Evolutionary conservation across 495 filamentous ascomycete species (phyloP).

Genomic region (Neurospora africana): DNA sequence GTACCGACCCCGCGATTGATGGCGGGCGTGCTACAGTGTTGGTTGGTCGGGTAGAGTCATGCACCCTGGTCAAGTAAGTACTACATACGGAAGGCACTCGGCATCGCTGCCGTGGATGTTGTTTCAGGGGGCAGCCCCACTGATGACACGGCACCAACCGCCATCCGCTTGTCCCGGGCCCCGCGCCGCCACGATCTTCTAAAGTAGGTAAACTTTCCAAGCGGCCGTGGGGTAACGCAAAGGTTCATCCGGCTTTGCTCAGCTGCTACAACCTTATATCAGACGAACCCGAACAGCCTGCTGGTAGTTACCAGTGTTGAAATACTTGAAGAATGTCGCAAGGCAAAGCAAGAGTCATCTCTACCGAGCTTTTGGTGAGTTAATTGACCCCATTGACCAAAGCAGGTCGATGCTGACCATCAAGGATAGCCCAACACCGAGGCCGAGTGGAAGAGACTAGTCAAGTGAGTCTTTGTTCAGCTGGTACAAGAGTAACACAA

Average conservation of each 20-base stretch:
- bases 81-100: not conserved
- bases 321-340: conserved; percentile 1
- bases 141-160: not conserved
- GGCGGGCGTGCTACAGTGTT: not conserved
- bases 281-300: not conserved
- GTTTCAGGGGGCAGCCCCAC: not conserved
- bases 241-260: not conserved
- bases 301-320: not conserved
- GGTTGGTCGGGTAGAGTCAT: not conserved
- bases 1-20: not conserved
- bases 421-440: conserved; percentile 35
- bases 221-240: not conserved
- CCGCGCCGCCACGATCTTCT: not conserved
- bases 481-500: not conserved
- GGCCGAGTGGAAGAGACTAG: conserved; percentile 61
- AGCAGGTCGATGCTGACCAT: not conserved
- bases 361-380: conserved; percentile 25
- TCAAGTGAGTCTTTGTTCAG: conserved; percentile 14
- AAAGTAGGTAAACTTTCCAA: not conserved
- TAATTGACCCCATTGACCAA: not conserved
- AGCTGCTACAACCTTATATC: not conserved
- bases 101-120: not conserved
- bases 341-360: conserved; percentile 13
- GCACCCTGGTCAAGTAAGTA: not conserved
- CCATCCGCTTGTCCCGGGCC: not conserved